Base-by-base conservation (phyloP, 2,329 filamentous ascomycete species). In the Bipolaris cookei region DNA sequence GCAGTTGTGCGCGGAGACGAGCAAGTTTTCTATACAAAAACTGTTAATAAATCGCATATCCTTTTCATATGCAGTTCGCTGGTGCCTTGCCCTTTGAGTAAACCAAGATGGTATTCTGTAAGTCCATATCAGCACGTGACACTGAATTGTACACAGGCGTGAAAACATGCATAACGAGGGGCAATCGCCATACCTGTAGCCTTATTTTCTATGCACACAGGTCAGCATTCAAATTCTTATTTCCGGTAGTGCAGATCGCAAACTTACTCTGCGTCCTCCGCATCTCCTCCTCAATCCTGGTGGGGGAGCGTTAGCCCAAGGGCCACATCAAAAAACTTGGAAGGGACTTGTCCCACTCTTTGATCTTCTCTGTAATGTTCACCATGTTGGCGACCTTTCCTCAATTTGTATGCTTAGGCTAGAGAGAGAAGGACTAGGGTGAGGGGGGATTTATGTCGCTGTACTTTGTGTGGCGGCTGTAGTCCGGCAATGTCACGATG, bases 311-410 rank as follows among this genome's bases (percentile, higher is more conserved):
- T 76, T 59, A 76, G 63, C 60, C 55, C 67, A 66, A 63, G 28
- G 62, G 65, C 63, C 54, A 67, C 48, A 58, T 57, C 56, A 63
- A 69, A 69, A 68, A 64, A 66, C 59, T 71, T 68, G 62, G 39
- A 25, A 13, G 38, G 39, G 59, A 48, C 48, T 45, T 45, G 44
- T 55, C 88, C 73, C 80, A 97, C 94, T 98, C 95, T 85, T 99
- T 99, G 83, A 99, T 99, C 86, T 97, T 98, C 54, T 99, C 96
- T 66, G 95, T 98, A 67, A 99, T 99, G 83, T 98, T 98, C 79
- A 98, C 95, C 95, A 99, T 99, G 72, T 74, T 81, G 70, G 50
- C 74, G 51, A 59, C 38, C 34, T 52, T 20, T 20, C 34, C 46
- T 32, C 34, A 16, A 44, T 54, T 28, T 41, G 18, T 46, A 38